Conservation (phyloP, 139 green algal species). For the Chlamydomonas sp. region DNA sequence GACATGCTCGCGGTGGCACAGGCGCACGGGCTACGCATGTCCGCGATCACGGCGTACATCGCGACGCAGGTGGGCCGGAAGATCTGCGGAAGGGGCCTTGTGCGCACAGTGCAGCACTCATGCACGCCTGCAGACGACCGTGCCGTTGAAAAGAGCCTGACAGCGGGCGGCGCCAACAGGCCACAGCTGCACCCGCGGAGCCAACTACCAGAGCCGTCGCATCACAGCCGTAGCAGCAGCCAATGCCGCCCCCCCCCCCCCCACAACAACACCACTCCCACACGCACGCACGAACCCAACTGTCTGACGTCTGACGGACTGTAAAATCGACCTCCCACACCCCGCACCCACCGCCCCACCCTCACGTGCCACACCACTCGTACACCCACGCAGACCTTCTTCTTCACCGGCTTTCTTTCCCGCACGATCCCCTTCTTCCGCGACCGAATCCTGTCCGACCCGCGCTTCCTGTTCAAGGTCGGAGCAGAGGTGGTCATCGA, state of each 20-base stretch:
- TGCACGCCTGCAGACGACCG: conserved; percentile 10
- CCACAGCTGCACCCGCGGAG: no score
- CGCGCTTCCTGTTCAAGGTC: conserved; percentile 84
- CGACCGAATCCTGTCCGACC: conserved; percentile 77
- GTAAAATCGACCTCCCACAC: background rate
- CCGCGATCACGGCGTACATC: conserved; percentile 25
- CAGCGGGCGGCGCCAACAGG: no score
- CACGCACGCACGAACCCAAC: background rate
- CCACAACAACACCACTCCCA: no score
- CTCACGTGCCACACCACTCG: no score
- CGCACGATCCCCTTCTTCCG: conserved; percentile 57
- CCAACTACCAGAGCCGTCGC: no score
- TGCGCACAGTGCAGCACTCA: background rate
- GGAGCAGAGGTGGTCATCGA: conserved; percentile 85
- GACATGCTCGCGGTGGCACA: conserved; percentile 46
- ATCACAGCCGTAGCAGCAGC: no score
- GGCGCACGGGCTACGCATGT: conserved; percentile 32
- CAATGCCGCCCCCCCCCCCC: no score
- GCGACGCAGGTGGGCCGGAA: background rate
- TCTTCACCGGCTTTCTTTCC: conserved; percentile 46
- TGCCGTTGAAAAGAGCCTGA: background rate
- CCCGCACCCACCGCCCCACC: background rate
- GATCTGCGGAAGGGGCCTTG: background rate
- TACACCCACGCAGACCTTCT: background rate
- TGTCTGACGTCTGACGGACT: background rate